These are phyloP conservation scores for Choanephora cucurbitarum DNA, from an alignment of 371 early-diverging fungal species.

Conservation along the genomic window DNA sequence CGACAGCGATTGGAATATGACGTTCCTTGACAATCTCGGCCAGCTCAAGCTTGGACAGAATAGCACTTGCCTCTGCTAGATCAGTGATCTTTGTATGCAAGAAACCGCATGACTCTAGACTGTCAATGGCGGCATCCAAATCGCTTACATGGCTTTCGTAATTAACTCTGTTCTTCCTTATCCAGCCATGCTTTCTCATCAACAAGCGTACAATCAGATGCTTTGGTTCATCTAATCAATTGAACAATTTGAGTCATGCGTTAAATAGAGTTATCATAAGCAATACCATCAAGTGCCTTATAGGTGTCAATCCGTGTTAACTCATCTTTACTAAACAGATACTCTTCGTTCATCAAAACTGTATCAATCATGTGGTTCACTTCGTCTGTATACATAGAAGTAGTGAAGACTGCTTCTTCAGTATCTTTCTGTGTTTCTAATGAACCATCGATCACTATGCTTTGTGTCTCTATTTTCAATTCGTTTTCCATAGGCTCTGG, in stretches of 20 bases:
- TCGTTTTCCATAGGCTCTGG: too few species aligned
- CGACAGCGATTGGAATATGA: neutral
- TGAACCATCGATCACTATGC: neutral
- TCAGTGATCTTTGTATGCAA: constrained; percentile 9
- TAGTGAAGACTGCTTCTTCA: constrained; percentile 12
- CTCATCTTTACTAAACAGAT: constrained; percentile 57
- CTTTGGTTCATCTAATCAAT: constrained; percentile 48
- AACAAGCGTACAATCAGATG: constrained; percentile 67
- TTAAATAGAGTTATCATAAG: neutral
- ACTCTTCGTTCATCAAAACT: constrained; percentile 54
- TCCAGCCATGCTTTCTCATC: constrained; percentile 62
- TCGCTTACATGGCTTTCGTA: constrained; percentile 32
- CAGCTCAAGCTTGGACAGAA: constrained; percentile 37
- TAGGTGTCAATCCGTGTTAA: constrained; percentile 39
- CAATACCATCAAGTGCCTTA: constrained; percentile 42
- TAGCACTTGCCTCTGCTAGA: constrained; percentile 34
- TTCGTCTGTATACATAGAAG: constrained; percentile 57
- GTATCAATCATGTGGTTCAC: constrained; percentile 58
- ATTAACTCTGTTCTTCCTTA: constrained; percentile 43
- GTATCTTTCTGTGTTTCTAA: neutral
- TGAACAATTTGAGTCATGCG: too few species aligned
- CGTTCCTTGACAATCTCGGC: constrained; percentile 12
- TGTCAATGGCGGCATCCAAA: constrained; percentile 21
- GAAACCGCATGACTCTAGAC: constrained; percentile 14
- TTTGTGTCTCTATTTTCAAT: neutral